Evolutionary conservation across 305 asterid genomes (phyloP).

Genomic region (Solanum hybrid): DNA sequence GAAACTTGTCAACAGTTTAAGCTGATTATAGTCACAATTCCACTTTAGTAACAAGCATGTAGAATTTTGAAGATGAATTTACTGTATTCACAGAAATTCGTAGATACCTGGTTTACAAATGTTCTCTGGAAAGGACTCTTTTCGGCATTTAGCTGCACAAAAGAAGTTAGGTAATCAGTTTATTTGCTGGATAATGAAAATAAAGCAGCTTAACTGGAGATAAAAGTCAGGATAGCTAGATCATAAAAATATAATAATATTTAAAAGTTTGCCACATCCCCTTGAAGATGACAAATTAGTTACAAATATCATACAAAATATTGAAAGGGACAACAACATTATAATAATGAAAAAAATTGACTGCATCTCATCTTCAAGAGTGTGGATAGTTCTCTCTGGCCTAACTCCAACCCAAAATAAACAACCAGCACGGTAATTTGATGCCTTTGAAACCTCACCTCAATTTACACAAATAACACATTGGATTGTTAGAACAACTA

Average conservation of each 20-base stretch:
- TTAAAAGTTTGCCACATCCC: background rate
- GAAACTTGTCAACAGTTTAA: background rate
- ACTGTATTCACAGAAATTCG: background rate
- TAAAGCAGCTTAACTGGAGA: slow-evolving; percentile 6
- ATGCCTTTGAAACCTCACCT: background rate
- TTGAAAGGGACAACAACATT: background rate
- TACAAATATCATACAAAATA: background rate
- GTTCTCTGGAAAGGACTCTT: slow-evolving; percentile 75
- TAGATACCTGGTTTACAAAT: slow-evolving; percentile 66
- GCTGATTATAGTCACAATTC: background rate
- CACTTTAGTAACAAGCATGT: slow-evolving; percentile 5
- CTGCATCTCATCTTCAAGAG: background rate
- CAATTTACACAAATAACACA: background rate
- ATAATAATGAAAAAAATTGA: background rate
- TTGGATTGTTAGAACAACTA: background rate
- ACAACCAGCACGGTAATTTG: background rate
- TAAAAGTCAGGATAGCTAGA: background rate
- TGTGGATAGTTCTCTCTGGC: background rate
- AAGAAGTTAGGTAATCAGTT: slow-evolving; percentile 15
- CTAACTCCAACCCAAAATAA: background rate
- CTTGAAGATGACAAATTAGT: background rate
- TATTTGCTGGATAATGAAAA: slow-evolving; percentile 13
- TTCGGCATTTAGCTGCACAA: slow-evolving; percentile 55
- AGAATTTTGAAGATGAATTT: slow-evolving; percentile 6
- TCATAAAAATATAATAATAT: background rate